These are phyloP conservation scores for Plantago elongata DNA, from an alignment of 257 asterid species.

Conservation along the genomic window DNA sequence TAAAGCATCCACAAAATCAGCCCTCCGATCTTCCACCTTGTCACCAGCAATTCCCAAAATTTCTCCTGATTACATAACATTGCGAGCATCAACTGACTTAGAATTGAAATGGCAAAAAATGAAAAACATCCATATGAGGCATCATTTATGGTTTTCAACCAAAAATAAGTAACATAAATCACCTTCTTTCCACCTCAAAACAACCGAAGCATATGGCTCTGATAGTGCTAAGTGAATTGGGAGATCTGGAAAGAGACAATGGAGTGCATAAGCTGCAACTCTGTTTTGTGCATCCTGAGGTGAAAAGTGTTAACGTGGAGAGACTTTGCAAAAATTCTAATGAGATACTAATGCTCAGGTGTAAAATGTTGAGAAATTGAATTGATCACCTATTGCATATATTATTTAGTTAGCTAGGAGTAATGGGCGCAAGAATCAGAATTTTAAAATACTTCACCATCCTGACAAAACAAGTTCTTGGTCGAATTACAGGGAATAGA, in stretches of 20 bases:
- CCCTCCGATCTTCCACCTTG: constrained; percentile 61
- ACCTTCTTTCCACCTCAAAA: constrained; percentile 86
- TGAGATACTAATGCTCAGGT: constrained; percentile 1
- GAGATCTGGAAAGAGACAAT: constrained; percentile 74
- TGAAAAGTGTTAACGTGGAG: constrained; percentile 17
- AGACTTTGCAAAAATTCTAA: constrained; percentile 11
- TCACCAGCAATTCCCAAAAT: constrained; percentile 38
- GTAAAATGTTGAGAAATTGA: not conserved
- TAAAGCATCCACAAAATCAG: constrained; percentile 76
- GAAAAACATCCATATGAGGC: constrained; percentile 13
- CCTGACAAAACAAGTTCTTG: no score
- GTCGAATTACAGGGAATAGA: no score
- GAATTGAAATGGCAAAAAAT: constrained; percentile 8
- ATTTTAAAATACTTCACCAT: no score
- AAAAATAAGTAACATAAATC: constrained; percentile 20
- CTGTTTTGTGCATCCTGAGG: constrained; percentile 83
- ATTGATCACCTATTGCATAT: no score
- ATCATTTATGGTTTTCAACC: constrained; percentile 18
- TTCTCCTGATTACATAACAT: constrained; percentile 44
- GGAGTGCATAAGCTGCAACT: constrained; percentile 92
- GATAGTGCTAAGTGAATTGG: constrained; percentile 79
- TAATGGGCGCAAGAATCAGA: no score
- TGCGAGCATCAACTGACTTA: constrained; percentile 14
- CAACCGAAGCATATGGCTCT: constrained; percentile 77
- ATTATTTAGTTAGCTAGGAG: no score